These are phyloP conservation scores for Myriosclerotinia scirpicola DNA, from an alignment of 2,329 filamentous ascomycete genomes.

Conservation along the genomic window DNA sequence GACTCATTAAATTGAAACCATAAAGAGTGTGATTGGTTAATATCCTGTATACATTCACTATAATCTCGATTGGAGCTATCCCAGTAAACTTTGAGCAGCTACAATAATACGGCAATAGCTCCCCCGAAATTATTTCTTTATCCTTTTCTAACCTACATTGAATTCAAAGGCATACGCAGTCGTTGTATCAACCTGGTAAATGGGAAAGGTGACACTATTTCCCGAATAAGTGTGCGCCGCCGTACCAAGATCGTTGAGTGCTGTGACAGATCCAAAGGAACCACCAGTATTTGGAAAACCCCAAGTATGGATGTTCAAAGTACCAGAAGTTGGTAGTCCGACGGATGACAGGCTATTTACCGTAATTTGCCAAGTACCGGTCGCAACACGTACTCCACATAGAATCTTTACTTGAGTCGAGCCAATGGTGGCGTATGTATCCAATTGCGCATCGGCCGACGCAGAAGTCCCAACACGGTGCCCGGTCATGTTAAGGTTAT, in stretches of 20 bases:
- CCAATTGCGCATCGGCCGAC: slow-evolving; percentile 33
- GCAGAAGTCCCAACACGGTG: slow-evolving; percentile 42
- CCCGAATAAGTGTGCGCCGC: slow-evolving; percentile 41
- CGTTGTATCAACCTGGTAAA: slow-evolving; percentile 42
- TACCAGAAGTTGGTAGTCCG: slow-evolving; percentile 30
- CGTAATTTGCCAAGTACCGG: slow-evolving; percentile 34
- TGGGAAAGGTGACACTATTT: slow-evolving; percentile 43
- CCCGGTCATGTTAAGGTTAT: slow-evolving; percentile 48
- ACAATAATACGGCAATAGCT: not conserved
- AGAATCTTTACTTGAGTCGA: slow-evolving; percentile 30
- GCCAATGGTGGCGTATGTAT: slow-evolving; percentile 33
- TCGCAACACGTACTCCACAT: slow-evolving; percentile 27
- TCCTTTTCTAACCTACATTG: not conserved
- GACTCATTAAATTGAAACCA: not conserved
- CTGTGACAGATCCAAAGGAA: slow-evolving; percentile 32
- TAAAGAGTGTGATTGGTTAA: not conserved
- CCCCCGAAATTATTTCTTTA: not conserved
- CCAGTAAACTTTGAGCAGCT: not conserved
- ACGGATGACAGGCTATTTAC: slow-evolving; percentile 30
- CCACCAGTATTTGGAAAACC: slow-evolving; percentile 33
- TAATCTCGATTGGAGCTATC: not conserved
- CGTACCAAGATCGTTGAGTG: slow-evolving; percentile 38
- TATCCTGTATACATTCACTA: not conserved
- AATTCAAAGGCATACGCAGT: slow-evolving; percentile 48
- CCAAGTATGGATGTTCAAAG: slow-evolving; percentile 35